Conservation (phyloP, 2,329 filamentous ascomycete genomes). For the Herpotrichia juniperi region DNA sequence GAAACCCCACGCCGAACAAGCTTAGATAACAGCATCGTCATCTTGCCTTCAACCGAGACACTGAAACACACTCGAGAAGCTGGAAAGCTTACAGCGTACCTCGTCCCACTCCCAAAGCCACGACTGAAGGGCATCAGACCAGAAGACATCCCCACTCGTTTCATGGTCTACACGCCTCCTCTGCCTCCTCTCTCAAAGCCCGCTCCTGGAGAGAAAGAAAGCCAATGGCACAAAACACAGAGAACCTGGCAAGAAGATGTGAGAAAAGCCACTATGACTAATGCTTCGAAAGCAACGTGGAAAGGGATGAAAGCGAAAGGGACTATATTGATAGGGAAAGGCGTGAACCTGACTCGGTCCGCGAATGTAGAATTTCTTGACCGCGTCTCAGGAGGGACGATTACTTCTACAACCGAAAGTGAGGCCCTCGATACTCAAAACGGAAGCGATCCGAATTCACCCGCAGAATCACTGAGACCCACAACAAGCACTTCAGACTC, state of each 20-base stretch:
- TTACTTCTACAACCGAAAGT: slow-evolving; percentile 9
- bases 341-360: slow-evolving; percentile 48
- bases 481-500: not conserved
- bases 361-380: slow-evolving; percentile 54
- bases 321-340: slow-evolving; percentile 48
- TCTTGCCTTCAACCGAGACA: slow-evolving; percentile 33
- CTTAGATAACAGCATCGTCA: slow-evolving; percentile 16
- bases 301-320: slow-evolving; percentile 51
- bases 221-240: slow-evolving; percentile 50
- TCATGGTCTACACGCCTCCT: slow-evolving; percentile 54
- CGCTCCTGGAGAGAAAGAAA: slow-evolving; percentile 50
- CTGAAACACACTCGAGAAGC: slow-evolving; percentile 50
- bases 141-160: slow-evolving; percentile 46
- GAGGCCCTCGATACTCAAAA: not conserved
- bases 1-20: slow-evolving; percentile 1
- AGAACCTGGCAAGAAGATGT: slow-evolving; percentile 55
- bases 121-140: slow-evolving; percentile 36
- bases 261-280: slow-evolving; percentile 48
- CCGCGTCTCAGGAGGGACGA: slow-evolving; percentile 36
- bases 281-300: slow-evolving; percentile 50
- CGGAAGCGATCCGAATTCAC: not conserved
- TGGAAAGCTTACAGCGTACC: slow-evolving; percentile 50
- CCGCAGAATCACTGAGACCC: not conserved
- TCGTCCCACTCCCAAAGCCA: slow-evolving; percentile 54
- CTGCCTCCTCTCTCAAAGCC: slow-evolving; percentile 50